Evolutionary conservation across 495 filamentous ascomycete species (phyloP).

Genomic region (Xylaria palmicola): DNA sequence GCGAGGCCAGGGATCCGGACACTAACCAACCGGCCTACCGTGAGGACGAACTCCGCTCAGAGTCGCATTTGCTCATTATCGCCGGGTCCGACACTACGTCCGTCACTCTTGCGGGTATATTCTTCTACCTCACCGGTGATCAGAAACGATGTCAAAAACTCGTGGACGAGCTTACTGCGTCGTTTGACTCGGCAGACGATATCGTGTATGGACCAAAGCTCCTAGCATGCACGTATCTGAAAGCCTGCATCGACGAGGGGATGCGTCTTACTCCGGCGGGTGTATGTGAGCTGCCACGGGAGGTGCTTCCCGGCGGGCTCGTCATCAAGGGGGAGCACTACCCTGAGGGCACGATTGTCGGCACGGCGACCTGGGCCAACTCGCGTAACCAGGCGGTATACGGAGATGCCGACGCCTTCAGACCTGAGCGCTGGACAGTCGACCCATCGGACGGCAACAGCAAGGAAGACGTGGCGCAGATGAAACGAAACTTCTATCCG

Average conservation of each 20-base stretch:
- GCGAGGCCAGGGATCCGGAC: conserved; percentile 27
- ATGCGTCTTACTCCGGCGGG: conserved; percentile 59
- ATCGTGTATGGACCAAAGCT: conserved; percentile 38
- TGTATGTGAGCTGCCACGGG: conserved; percentile 53
- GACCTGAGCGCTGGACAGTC: conserved; percentile 52
- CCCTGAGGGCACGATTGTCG: conserved; percentile 53
- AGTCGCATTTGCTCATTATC: conserved; percentile 28
- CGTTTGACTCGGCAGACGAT: conserved; percentile 44
- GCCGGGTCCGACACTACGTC: conserved; percentile 39
- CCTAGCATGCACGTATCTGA: conserved; percentile 50
- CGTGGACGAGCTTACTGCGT: conserved; percentile 42
- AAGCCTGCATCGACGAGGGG: conserved; percentile 63
- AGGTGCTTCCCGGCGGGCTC: conserved; percentile 54
- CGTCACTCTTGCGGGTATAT: conserved; percentile 47
- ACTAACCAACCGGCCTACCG: conserved; percentile 26
- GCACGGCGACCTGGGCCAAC: conserved; percentile 54
- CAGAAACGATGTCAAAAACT: conserved; percentile 38
- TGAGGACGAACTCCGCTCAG: conserved; percentile 18
- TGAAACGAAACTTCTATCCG: conserved; percentile 14
- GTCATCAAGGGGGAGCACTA: conserved; percentile 51
- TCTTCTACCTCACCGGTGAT: conserved; percentile 51
- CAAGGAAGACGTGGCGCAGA: conserved; percentile 12
- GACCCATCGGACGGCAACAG: conserved; percentile 14
- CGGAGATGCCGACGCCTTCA: conserved; percentile 37
- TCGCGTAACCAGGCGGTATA: conserved; percentile 50